A percentile compares a stretch with the other conserved stretches of the same genome.
phyloP scores from a whole-genome alignment of 2,329 filamentous ascomycete genomes.

The Aureobasidium vineae region DNA sequence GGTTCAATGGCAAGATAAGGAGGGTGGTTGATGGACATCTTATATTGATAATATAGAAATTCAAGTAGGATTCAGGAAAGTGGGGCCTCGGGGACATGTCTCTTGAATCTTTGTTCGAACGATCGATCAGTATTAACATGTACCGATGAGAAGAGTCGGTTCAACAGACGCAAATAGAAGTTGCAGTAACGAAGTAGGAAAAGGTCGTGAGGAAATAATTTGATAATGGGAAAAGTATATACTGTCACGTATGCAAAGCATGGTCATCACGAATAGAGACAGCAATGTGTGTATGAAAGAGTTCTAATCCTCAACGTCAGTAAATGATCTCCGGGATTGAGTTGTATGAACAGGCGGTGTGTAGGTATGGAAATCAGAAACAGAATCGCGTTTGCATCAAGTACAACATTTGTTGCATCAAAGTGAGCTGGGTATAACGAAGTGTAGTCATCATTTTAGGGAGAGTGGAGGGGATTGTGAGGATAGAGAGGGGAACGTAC shows the following conservation, averaged over 20 bases:
- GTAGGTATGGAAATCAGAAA: conserved; percentile 14
- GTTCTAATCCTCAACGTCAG: conserved; percentile 1
- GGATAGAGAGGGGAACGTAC: conserved; percentile 27
- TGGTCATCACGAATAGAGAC: no score
- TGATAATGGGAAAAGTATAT: neutral
- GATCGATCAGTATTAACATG: no score
- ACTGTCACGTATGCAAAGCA: neutral
- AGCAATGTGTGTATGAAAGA: neutral
- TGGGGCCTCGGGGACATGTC: no score
- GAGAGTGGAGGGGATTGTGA: neutral
- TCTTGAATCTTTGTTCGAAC: no score
- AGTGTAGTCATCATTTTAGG: conserved; percentile 75
- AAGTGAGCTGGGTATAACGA: conserved; percentile 99
- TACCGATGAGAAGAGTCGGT: no score
- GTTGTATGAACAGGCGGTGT: neutral
- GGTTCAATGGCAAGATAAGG: no score
- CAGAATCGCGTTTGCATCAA: conserved; percentile 81
- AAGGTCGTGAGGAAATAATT: no score
- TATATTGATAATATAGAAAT: no score
- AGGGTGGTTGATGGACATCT: no score
- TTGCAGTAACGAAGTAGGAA: no score
- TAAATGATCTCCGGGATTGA: neutral
- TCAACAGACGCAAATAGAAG: no score
- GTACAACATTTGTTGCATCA: conserved; percentile 72
- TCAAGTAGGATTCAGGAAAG: no score